Conservation (phyloP, 2,329 filamentous ascomycete species). For the Rhinocladiella similis region DNA sequence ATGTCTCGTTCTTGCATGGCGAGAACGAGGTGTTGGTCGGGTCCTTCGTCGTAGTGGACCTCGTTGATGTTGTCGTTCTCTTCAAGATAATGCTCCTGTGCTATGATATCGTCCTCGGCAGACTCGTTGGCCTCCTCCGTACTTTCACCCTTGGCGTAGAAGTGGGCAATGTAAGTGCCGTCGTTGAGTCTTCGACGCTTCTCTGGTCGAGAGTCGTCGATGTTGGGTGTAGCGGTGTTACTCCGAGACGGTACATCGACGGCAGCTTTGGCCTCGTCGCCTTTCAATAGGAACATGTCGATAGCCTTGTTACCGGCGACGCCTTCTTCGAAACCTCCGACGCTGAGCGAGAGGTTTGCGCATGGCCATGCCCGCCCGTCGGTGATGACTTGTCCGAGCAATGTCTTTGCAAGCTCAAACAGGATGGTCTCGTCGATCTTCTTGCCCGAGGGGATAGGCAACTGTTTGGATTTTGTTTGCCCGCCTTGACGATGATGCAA, state of each 20-base stretch:
- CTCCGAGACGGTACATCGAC: constrained; percentile 36
- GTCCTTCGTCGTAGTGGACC: not conserved
- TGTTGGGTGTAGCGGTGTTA: constrained; percentile 25
- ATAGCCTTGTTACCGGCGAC: constrained; percentile 83
- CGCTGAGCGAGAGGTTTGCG: constrained; percentile 81
- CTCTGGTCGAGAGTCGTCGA: constrained; percentile 31
- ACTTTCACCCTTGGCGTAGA: constrained; percentile 52
- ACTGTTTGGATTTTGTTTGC: constrained; percentile 73
- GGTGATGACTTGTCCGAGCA: constrained; percentile 74
- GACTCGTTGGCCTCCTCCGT: constrained; percentile 33
- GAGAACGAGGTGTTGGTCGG: not conserved
- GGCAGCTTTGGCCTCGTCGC: constrained; percentile 52
- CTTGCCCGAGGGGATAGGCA: constrained; percentile 74
- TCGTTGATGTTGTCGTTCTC: constrained; percentile 19
- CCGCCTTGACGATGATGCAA: constrained; percentile 75
- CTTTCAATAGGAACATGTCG: constrained; percentile 75
- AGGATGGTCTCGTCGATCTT: constrained; percentile 70
- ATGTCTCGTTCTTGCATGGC: constrained; percentile 17
- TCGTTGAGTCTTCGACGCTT: constrained; percentile 51
- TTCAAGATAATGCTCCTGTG: constrained; percentile 20
- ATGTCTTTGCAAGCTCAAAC: constrained; percentile 71
- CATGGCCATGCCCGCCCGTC: constrained; percentile 88
- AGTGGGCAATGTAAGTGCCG: constrained; percentile 57
- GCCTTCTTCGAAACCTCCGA: constrained; percentile 90
- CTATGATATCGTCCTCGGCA: constrained; percentile 8